Evolutionary conservation across 768 basidiomycete species (phyloP), one percentile per base, ranked within the genome.

Genomic region (Agrocybe pediades): DNA sequence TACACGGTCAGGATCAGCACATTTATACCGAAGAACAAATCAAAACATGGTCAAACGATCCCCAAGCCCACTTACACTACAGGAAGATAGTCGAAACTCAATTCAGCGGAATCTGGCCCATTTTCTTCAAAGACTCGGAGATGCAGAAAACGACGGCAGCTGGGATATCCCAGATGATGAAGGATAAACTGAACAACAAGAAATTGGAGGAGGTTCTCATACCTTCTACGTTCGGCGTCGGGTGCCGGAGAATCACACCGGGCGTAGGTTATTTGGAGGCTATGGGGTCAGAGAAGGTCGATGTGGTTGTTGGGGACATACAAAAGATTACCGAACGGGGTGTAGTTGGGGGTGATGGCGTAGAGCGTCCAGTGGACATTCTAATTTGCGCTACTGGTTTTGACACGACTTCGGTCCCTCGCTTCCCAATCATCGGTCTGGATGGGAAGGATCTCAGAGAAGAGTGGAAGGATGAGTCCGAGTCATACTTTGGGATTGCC

Each of bases 171-270:
- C 62, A 61, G n/a, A 58, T 68, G 42, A 82, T 84, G 79, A 62
- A 68, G 26, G 67, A 70, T 47, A 74, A 72, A 51, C 66, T 85
- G 8, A 40, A 55, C 15, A 72, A 71, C 20, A 69, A 73, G 54
- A 74, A 70, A 51, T 76, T 84, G 29, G 71, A 73, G 16, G 74
- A 75, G 19, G 65, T 74, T 47, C 39, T 74, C 25, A 69, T 73
- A 15, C 73, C n/a, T n/a, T n/a, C 72, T 1, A 60, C 50, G 16
- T 74, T 67, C 58, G 63, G 61, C 4, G 64, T 73, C 5, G 72
- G 73, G 3, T 74, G 73, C 49, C 53, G 70, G 11, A 59, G 73
- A 46, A 62, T 72, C 3, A 73, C 72, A 11, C 71, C 72, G 8
- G 72, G 71, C 0, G 59, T 65, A 20, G 65, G 66, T 6, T 73